Percentiles rank a stretch among this genome's conserved stretches.
phyloP scores from a whole-genome alignment of 2,329 filamentous ascomycete species.

The Metarhizium rileyi region DNA sequence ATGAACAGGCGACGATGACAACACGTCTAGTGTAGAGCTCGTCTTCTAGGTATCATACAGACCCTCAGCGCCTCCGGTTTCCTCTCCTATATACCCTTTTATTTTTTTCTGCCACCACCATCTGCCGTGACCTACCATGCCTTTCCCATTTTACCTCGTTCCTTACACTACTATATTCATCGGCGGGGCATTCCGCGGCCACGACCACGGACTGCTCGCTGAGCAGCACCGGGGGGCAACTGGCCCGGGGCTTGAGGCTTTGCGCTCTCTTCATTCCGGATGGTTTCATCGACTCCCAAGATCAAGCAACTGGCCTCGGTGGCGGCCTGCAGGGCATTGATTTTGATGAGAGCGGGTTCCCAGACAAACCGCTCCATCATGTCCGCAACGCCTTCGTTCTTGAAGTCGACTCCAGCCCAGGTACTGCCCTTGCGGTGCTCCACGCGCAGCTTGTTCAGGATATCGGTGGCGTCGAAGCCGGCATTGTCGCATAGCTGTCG shows the following conservation, averaged over 20 bases:
- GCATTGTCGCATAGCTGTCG: slow-evolving; percentile 97
- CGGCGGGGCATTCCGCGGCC: slow-evolving; percentile 85
- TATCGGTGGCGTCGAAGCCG: slow-evolving; percentile 95
- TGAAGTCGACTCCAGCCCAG: slow-evolving; percentile 95
- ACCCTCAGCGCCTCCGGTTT: slow-evolving; percentile 17
- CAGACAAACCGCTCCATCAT: slow-evolving; percentile 96
- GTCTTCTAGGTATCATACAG: slow-evolving; percentile 26
- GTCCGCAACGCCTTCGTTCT: slow-evolving; percentile 82
- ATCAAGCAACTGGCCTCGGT: slow-evolving; percentile 95
- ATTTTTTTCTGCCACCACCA: slow-evolving; percentile 1
- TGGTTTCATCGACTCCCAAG: slow-evolving; percentile 93
- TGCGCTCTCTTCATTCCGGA: slow-evolving; percentile 91
- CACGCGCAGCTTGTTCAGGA: slow-evolving; percentile 89
- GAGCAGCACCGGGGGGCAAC: slow-evolving; percentile 74
- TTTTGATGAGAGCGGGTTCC: slow-evolving; percentile 93
- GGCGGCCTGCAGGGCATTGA: slow-evolving; percentile 93
- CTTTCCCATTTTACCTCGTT: neutral
- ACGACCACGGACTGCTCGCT: slow-evolving; percentile 74
- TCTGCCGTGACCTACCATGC: neutral
- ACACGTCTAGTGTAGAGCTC: slow-evolving; percentile 11
- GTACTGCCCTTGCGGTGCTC: slow-evolving; percentile 88
- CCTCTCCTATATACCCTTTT: slow-evolving; percentile 1
- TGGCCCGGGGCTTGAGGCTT: slow-evolving; percentile 71
- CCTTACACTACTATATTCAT: slow-evolving; percentile 28
- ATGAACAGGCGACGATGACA: neutral